phyloP scores from a whole-genome alignment of 352 stramenopile species.

The Pseudoperonospora humuli region DNA sequence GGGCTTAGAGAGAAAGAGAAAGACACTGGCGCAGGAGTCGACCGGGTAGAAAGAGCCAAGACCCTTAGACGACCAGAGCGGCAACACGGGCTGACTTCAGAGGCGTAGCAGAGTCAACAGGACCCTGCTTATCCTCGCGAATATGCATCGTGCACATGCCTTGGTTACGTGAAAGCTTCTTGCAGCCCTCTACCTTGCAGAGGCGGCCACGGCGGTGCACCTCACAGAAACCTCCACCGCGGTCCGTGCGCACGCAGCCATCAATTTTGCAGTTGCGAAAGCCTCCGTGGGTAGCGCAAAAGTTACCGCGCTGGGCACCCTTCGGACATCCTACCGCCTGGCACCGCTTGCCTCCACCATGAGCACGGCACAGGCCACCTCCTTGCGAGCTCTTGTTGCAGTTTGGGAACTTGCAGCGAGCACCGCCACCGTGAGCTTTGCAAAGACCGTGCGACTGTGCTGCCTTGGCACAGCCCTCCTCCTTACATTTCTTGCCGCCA shows the following conservation, averaged over 20 bases:
- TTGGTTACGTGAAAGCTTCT: slow-evolving; percentile 84
- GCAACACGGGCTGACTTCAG: slow-evolving; percentile 2
- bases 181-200: slow-evolving; percentile 80
- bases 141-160: slow-evolving; percentile 88
- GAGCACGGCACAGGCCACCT: slow-evolving; percentile 62
- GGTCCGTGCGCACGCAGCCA: slow-evolving; percentile 72
- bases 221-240: slow-evolving; percentile 77
- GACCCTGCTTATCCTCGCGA: slow-evolving; percentile 71
- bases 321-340: slow-evolving; percentile 67
- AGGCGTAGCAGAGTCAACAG: neutral
- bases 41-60: neutral
- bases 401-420: slow-evolving; percentile 73
- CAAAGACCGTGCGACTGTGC: slow-evolving; percentile 80
- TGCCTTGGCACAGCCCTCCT: slow-evolving; percentile 73
- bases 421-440: slow-evolving; percentile 77
- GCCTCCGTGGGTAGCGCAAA: slow-evolving; percentile 74
- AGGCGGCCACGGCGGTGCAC: slow-evolving; percentile 73
- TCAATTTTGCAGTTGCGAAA: slow-evolving; percentile 86
- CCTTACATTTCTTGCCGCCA: slow-evolving; percentile 83
- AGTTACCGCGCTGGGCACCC: slow-evolving; percentile 77
- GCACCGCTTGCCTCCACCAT: slow-evolving; percentile 77
- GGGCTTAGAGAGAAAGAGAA: slow-evolving; percentile 19
- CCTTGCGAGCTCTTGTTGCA: slow-evolving; percentile 82
- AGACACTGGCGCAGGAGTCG: slow-evolving; percentile 1
- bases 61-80: slow-evolving; percentile 11